phyloP scores from a whole-genome alignment of 1,284 basidiomycete species.

The Malassezia japonica region DNA sequence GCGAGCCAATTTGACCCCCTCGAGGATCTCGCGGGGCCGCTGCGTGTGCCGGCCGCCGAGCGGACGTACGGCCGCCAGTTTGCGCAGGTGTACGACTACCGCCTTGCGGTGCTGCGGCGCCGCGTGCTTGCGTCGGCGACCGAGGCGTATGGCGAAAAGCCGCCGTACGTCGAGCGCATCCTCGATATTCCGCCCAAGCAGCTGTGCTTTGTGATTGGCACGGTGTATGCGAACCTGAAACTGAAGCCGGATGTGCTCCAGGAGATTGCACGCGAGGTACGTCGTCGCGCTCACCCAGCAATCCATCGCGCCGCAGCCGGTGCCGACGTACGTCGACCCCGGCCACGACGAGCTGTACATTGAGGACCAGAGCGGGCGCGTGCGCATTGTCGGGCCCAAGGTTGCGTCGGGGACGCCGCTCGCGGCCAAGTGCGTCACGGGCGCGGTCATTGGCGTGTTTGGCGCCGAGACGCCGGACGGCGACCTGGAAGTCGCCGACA shows the following conservation, averaged over 20 bases:
- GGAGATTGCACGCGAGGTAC: conserved; percentile 81
- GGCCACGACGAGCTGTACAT: conserved; percentile 72
- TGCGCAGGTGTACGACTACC: conserved; percentile 45
- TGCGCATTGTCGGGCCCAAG: conserved; percentile 65
- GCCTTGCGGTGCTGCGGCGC: conserved; percentile 39
- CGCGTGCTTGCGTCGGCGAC: conserved; percentile 29
- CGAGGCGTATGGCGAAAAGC: conserved; percentile 17
- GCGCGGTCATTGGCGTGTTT: conserved; percentile 73
- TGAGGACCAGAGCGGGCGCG: conserved; percentile 89
- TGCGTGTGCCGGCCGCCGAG: conserved; percentile 30
- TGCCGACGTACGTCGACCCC: conserved; percentile 53
- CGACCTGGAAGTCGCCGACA: conserved; percentile 88
- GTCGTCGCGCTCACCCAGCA: conserved; percentile 54
- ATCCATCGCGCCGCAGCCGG: conserved; percentile 69
- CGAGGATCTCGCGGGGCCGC: conserved; percentile 22
- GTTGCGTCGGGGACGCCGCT: conserved; percentile 14
- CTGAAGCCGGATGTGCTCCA: conserved; percentile 93
- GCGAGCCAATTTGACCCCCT: conserved; percentile 7
- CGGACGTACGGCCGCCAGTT: conserved; percentile 38
- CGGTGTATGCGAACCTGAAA: conserved; percentile 95
- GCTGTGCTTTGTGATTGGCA: conserved; percentile 83
- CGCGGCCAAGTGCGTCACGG: conserved; percentile 28
- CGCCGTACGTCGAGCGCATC: conserved; percentile 62
- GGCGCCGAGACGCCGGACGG: conserved; percentile 79
- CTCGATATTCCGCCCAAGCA: conserved; percentile 76